A percentile compares a stretch with the other conserved stretches of the same genome.
These are phyloP conservation scores for Verticillium dahliae DNA, from an alignment of 2,329 filamentous ascomycete species.

Conservation along the genomic window DNA sequence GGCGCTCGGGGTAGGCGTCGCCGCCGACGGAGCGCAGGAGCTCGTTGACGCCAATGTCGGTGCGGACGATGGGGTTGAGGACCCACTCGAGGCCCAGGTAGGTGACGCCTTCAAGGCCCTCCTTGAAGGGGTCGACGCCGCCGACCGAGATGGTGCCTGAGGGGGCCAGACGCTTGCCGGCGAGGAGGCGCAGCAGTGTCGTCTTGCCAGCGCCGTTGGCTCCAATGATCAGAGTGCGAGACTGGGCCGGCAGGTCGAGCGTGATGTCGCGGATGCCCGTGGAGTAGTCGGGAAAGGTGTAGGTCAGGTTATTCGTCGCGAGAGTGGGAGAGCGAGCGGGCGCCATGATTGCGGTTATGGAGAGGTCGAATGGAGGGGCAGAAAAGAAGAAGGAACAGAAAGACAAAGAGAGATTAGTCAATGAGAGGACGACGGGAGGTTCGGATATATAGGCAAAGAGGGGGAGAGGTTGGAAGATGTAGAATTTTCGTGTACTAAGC, in stretches of 20 bases:
- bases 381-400: neutral
- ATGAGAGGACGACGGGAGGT: neutral
- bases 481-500: neutral
- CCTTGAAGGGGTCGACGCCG: constrained; percentile 86
- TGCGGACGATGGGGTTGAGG: constrained; percentile 90
- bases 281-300: constrained; percentile 81
- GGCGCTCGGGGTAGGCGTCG: constrained; percentile 69
- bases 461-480: neutral
- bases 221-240: constrained; percentile 85
- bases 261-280: constrained; percentile 69
- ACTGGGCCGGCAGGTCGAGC: constrained; percentile 72
- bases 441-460: neutral
- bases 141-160: constrained; percentile 66
- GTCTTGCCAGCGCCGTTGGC: constrained; percentile 98
- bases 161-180: constrained; percentile 89
- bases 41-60: constrained; percentile 85
- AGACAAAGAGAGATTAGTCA: neutral
- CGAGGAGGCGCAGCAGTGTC: constrained; percentile 86
- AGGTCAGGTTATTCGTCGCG: constrained; percentile 69
- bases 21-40: constrained; percentile 83
- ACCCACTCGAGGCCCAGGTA: constrained; percentile 99
- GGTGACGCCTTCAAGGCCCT: constrained; percentile 85
- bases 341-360: constrained; percentile 17
- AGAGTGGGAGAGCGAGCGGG: constrained; percentile 45
- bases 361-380: neutral